phyloP scores from a whole-genome alignment of 1,139 yeast genomes.

The Yamadazyma atlantica region DNA sequence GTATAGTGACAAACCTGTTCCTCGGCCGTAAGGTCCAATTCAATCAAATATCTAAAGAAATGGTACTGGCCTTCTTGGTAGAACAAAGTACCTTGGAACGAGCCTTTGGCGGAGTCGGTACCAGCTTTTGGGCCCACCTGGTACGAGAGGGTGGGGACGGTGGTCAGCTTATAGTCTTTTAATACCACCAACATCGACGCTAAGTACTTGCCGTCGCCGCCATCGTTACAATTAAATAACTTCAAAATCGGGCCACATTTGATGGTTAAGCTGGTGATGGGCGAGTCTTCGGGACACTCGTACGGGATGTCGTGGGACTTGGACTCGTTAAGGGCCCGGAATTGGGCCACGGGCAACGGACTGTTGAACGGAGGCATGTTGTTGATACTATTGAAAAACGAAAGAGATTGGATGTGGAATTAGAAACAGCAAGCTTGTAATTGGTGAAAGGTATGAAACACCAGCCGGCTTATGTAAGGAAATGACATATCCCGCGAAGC shows the following conservation, averaged over 20 bases:
- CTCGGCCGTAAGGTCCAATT: constrained; percentile 39
- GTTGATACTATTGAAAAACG: neutral
- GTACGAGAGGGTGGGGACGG: constrained; percentile 37
- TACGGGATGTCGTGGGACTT: constrained; percentile 27
- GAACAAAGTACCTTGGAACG: constrained; percentile 44
- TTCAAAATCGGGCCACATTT: constrained; percentile 80
- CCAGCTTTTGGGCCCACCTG: constrained; percentile 26
- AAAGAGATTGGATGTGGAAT: too few relatives aligned
- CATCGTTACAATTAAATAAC: constrained; percentile 58
- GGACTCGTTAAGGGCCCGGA: constrained; percentile 24
- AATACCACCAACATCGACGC: constrained; percentile 66
- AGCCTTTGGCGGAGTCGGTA: constrained; percentile 28
- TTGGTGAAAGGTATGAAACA: constrained; percentile 1
- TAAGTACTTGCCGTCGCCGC: constrained; percentile 50
- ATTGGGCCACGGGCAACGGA: constrained; percentile 33
- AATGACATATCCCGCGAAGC: too few relatives aligned
- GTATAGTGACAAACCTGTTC: constrained; percentile 66
- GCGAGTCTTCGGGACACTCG: constrained; percentile 25
- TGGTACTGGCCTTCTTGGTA: constrained; percentile 47
- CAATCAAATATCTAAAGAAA: constrained; percentile 65
- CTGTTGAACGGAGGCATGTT: constrained; percentile 7
- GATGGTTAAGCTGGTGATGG: constrained; percentile 41
- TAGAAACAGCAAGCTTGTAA: constrained; percentile 1
- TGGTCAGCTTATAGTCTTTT: constrained; percentile 30
- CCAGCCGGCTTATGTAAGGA: neutral